Evolutionary conservation across 2,329 filamentous ascomycete genomes (phyloP), one percentile per base, ranked within the genome.

Genomic region (Exophiala oligosperma): DNA sequence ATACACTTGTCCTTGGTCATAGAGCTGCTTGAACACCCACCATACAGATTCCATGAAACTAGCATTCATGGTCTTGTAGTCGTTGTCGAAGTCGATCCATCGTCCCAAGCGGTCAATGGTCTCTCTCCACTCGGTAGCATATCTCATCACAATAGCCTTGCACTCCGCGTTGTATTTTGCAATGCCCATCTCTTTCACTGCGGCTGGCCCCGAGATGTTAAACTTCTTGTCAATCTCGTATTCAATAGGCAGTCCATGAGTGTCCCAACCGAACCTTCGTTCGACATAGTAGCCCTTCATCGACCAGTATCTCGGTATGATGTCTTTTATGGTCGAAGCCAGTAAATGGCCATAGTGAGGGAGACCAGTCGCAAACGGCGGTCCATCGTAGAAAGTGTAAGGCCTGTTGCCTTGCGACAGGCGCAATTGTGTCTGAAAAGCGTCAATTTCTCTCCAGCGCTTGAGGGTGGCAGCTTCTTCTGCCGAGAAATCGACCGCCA

Each of bases 311-410:
- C 91, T 81, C 1, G 91, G 90, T 65, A 96, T 93, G 62, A 94
- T 92, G 72, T 96, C 91, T 75, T 96, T 96, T 78, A 96, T 94
- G 54, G 91, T 95, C 21, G 90, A 94, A 40, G 91, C 88, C 63
- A 93, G 81, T 43, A 93, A 77, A 74, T 93, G 90, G 53, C 85
- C 82, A 66, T 87, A 84, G 70, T 86, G 84, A 23, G 82, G 81
- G 53, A 82, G 76, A 14, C 81, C 80, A 38, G 66, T 67, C 47
- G 66, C 85, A 70, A 90, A 90, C 3, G 87, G 86, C 47, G 87
- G 87, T 8, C 90, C 90, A 81, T 93, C 90, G 79, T 97, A 97
- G 78, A 99, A 99, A 56, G 92, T 96, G 73, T 96, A 99, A 54
- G 86, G 89, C 64, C 89, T 85, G 62, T 87, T 85, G 65, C 89